Base-by-base conservation (phyloP, 1,284 basidiomycete species). In the Xanthoconium separans region DNA sequence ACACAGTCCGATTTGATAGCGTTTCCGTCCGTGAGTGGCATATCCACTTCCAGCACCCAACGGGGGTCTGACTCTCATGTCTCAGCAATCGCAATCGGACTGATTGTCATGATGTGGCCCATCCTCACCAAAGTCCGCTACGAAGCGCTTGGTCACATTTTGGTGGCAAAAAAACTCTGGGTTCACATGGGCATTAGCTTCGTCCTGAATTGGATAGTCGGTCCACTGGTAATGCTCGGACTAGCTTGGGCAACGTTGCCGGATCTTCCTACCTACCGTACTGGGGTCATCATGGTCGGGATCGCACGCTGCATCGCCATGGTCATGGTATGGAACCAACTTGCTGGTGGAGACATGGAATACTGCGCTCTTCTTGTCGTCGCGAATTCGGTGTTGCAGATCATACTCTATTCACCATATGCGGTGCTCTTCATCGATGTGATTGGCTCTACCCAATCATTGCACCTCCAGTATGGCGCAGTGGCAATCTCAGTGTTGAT, bases 31-130 rank as follows among this genome's bases (percentile, higher is more conserved):
- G 85, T 86, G 66, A 71, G 82, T 76, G 9, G 15, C 42, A 53
- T 13, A 55, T 64, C 6, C 34, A 34, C 44, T 47, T n/a, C 18
- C 18, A 3, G 57, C 62, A 31, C 34, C 20, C 41, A 44, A n/a
- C 34, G 16, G 15, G 33, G 33, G 15, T 15, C 4, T 20, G 7
- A 13, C 11, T 11, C 10, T 16, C 9, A 39, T 13, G 6, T 33
- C 31, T 30, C 16, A 91, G 89, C 89, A 0, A 89, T 92, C 50
- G 84, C 85, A 2, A 75, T 91, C 39, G 90, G 89, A 2, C 81
- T 90, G 54, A 81, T 94, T 24, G 76, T 93, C 50, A 95, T 95
- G 93, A 95, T 95, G 88, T 94, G 90, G 87, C 93, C 92, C 2
- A 83, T 89, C 41, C 78, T 87, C 46, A 84, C 87, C 41, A 89